Evolutionary conservation across 345 rosid species (phyloP).

Genomic region (Camelina laxa): DNA sequence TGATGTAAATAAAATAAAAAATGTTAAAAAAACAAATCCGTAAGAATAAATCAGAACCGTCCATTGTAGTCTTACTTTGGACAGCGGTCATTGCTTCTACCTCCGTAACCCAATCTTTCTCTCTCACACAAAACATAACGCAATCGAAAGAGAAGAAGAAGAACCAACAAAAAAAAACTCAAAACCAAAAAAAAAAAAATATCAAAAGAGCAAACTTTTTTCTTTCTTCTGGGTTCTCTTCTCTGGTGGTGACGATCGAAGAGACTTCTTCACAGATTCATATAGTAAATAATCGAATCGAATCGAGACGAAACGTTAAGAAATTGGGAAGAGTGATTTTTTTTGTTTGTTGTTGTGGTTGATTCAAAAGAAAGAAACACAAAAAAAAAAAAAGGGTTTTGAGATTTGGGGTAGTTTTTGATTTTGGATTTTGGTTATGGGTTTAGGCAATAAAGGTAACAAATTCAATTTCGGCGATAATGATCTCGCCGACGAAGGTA

Average conservation of each 20-base stretch:
- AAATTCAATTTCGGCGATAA: constrained; percentile 48
- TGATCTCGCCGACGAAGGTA: constrained; percentile 57
- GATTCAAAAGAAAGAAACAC: constrained; percentile 1
- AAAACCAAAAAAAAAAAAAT: not conserved
- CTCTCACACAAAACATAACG: constrained; percentile 40
- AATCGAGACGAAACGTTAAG: constrained; percentile 13
- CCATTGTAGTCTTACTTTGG: constrained; percentile 37
- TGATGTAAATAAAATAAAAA: constrained; percentile 34
- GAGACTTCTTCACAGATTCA: constrained; percentile 35
- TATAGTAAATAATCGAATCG: constrained; percentile 19
- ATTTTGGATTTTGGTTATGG: constrained; percentile 56
- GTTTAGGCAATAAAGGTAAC: constrained; percentile 61
- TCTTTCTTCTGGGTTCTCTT: constrained; percentile 9
- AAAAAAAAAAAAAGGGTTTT: constrained; percentile 35
- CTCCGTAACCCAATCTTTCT: constrained; percentile 47
- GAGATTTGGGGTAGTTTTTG: constrained; percentile 36
- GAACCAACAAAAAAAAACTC: not conserved
- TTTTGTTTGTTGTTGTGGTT: not conserved
- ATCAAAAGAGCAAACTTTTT: not conserved
- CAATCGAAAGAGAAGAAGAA: not conserved
- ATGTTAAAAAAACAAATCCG: constrained; percentile 33
- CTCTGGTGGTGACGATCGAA: constrained; percentile 33
- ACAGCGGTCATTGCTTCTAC: constrained; percentile 53
- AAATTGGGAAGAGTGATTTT: constrained; percentile 18
- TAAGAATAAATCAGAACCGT: constrained; percentile 45